These are phyloP conservation scores for Zygotorulaspora sp. DNA, from an alignment of 805 yeast species.

Conservation along the genomic window DNA sequence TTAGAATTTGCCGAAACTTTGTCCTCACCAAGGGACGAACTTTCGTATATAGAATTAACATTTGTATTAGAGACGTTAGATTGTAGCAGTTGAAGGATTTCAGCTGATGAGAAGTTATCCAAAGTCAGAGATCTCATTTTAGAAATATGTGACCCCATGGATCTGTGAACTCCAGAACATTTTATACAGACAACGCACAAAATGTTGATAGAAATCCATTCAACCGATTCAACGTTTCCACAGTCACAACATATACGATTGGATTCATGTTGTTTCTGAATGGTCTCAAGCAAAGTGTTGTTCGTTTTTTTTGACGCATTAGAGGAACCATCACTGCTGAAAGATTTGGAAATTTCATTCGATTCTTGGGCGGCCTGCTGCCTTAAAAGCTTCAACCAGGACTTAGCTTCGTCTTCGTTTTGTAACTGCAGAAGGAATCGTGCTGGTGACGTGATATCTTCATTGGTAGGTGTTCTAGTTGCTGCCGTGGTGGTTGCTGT, in stretches of 20 bases:
- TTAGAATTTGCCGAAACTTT: constrained; percentile 37
- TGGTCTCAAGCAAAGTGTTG: constrained; percentile 18
- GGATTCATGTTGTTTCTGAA: constrained; percentile 41
- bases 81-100: constrained; percentile 51
- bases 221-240: constrained; percentile 54
- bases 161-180: constrained; percentile 86
- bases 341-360: constrained; percentile 2
- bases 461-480: constrained; percentile 7
- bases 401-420: constrained; percentile 57
- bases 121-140: constrained; percentile 74
- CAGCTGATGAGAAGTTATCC: constrained; percentile 59
- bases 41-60: constrained; percentile 61
- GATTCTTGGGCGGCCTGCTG: constrained; percentile 7
- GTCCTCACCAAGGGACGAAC: constrained; percentile 10
- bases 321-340: neutral
- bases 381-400: constrained; percentile 39
- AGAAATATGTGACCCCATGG: constrained; percentile 76
- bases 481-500: constrained; percentile 3
- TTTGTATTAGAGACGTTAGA: constrained; percentile 49
- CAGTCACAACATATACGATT: constrained; percentile 79
- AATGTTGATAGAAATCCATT: constrained; percentile 81
- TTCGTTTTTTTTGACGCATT: neutral
- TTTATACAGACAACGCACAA: constrained; percentile 71
- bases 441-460: constrained; percentile 25
- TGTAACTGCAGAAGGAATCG: constrained; percentile 56